Evolutionary conservation across 805 yeast genomes (phyloP).

Genomic region (Pichia nanzhaoensis): DNA sequence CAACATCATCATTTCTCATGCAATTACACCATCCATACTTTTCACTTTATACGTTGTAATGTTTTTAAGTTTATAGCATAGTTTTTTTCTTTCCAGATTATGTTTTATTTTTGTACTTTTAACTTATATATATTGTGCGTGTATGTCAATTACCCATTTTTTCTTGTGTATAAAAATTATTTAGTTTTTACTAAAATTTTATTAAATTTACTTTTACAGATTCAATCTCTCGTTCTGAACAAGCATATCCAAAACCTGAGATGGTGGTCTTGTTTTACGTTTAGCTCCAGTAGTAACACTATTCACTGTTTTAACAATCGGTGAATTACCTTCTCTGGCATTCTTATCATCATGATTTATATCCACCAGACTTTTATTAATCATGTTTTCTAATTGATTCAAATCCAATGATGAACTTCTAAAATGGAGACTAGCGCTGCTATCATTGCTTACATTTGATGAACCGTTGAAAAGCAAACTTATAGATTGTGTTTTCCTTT

Average conservation of each 20-base stretch:
- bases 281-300: not conserved
- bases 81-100: no score
- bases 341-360: not conserved
- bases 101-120: no score
- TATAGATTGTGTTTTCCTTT: constrained; percentile 5
- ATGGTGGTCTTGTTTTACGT: constrained; percentile 31
- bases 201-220: not conserved
- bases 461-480: constrained; percentile 1
- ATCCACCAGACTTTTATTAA: constrained; percentile 9
- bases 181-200: no score
- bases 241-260: constrained; percentile 34
- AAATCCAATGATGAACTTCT: constrained; percentile 11
- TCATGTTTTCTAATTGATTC: constrained; percentile 12
- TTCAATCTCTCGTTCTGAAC: constrained; percentile 16
- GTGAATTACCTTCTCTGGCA: not conserved
- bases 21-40: no score
- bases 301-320: not conserved
- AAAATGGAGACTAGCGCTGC: not conserved
- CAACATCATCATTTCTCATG: not conserved
- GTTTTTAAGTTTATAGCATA: no score
- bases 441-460: not conserved
- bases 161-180: no score
- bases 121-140: no score
- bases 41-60: no score
- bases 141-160: no score